A percentile compares a stretch with the other conserved stretches of the same genome.
Evolutionary conservation across 768 basidiomycete species (phyloP).

Genomic region (Suillus brevipes): DNA sequence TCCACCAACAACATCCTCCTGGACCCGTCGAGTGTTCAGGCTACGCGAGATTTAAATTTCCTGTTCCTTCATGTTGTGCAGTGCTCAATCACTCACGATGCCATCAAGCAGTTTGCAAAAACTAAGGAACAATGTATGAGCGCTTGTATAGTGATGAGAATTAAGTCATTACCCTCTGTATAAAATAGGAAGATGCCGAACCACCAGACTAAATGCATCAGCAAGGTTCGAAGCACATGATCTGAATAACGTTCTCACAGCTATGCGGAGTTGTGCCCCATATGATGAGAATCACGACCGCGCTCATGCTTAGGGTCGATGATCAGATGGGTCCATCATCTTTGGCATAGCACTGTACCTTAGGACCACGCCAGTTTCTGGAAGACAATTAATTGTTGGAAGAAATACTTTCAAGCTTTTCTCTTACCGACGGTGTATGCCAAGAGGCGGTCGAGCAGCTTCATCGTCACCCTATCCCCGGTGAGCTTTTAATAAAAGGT

Average conservation of each 20-base stretch:
- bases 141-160: background rate
- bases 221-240: background rate
- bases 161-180: background rate
- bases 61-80: too few relatives aligned
- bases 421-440: slow-evolving; percentile 7
- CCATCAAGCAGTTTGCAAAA: background rate
- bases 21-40: background rate
- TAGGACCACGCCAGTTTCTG: background rate
- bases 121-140: background rate
- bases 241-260: background rate
- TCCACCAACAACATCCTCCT: background rate
- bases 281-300: background rate
- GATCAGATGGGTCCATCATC: background rate
- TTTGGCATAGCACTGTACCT: background rate
- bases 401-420: background rate
- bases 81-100: background rate
- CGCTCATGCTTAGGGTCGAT: background rate
- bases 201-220: slow-evolving; percentile 2
- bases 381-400: background rate
- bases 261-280: background rate
- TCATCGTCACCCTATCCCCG: background rate
- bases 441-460: slow-evolving; percentile 3
- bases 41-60: background rate
- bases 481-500: background rate
- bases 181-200: background rate